These are phyloP conservation scores for Beta corolliflora DNA, from an alignment of 179 eudicot species.

Conservation along the genomic window DNA sequence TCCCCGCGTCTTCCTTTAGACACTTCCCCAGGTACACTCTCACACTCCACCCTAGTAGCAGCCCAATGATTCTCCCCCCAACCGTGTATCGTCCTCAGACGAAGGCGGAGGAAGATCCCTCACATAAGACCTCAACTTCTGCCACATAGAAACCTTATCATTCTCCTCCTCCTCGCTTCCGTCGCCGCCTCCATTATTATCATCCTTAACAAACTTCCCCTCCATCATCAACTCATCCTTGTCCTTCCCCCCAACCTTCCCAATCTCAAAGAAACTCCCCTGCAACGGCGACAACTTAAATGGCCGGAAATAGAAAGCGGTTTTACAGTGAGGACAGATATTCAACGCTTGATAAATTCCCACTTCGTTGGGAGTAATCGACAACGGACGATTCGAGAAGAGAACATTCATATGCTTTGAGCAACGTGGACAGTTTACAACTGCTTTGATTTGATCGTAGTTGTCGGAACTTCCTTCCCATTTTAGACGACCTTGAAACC, in stretches of 20 bases:
- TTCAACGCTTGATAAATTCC: constrained; percentile 66
- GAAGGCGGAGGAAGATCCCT: constrained; percentile 32
- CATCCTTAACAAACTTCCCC: constrained; percentile 36
- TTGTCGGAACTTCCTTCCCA: constrained; percentile 62
- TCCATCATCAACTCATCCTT: constrained; percentile 40
- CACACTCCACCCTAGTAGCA: constrained; percentile 34
- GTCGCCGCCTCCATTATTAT: constrained; percentile 24
- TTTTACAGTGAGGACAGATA: constrained; percentile 69
- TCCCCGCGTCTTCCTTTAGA: constrained; percentile 35
- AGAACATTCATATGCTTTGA: constrained; percentile 75
- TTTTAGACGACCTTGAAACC: constrained; percentile 56
- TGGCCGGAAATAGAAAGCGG: constrained; percentile 75
- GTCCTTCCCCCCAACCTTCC: constrained; percentile 39
- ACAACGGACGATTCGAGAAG: constrained; percentile 63
- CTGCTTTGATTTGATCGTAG: constrained; percentile 61
- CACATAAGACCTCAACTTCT: constrained; percentile 50
- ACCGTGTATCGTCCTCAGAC: constrained; percentile 32
- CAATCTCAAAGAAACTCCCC: constrained; percentile 87
- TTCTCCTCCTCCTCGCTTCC: constrained; percentile 23
- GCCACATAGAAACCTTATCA: constrained; percentile 46
- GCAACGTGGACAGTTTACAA: constrained; percentile 85
- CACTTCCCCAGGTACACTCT: constrained; percentile 13
- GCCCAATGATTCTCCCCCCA: constrained; percentile 52
- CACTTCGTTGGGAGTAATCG: constrained; percentile 40
- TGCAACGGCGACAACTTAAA: constrained; percentile 68